Base-by-base conservation (phyloP, 208 protist genomes). In the Crithidia brevicula region DNA sequence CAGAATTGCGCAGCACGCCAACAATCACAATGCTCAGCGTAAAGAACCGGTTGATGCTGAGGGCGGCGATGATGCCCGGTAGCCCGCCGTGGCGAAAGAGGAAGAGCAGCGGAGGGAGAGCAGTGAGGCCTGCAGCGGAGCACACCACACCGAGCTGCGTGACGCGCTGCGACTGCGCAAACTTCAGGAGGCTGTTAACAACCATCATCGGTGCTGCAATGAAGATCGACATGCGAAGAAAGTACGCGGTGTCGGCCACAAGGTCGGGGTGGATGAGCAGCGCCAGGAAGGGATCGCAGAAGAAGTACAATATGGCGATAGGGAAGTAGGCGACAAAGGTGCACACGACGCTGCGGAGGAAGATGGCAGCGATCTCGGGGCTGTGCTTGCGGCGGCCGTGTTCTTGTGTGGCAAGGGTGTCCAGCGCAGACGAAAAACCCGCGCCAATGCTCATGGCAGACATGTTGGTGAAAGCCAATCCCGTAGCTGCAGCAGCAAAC, bases 361-460 rank as follows among this genome's bases (percentile, higher is more conserved):
- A 57, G 49, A 73, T 68, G 38, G 54, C 56, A 0, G 53, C 47
- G 43, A 83, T 74, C 57, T 78, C 71, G 6, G 70, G 72, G 50
- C 52, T 72, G 67, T 79, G 42, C 54, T 61, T 53, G 45, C 67
- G 71, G 3, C 77, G 51, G 4, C 77, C 72, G 45, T 79, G 77
- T 34, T 70, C 77, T 42, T 76, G 77, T 58, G 77, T 83, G 9
- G 67, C 71, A 7, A 83, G 72, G 3, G 72, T 79, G 59, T 83
- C 77, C 22, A 79, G 50, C 6, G 67, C 62, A 0, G 72, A 50
- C 20, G 63, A 58, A 30, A 72, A 70, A 10, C 72, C 72, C 0
- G 59, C 34, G n/a, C 72, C 77, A n/a, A 83, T 76, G 43, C 62
- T 83, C 42, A 83, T 38, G 10, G 77, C 77, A 0, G 77, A 69